Base-by-base conservation (phyloP, 768 basidiomycete species). In the Macrolepiota dolichaula region DNA sequence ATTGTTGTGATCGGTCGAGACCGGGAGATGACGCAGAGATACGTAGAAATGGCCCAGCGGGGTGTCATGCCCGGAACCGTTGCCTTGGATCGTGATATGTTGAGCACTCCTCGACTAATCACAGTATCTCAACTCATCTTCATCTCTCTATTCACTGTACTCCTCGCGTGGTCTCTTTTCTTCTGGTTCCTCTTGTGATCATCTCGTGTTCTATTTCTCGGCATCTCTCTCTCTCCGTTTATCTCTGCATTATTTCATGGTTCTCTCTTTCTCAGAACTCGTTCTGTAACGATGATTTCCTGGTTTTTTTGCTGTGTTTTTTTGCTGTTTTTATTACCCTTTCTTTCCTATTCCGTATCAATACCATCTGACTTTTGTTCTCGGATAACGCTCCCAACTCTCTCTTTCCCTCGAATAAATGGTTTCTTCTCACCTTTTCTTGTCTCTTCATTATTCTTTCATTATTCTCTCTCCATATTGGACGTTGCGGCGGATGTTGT, bases 11-110 rank as follows among this genome's bases (percentile, higher is more conserved):
- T 61, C 25, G 59, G 52, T 11, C 52, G 51, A 19, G 47, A 49
- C 22, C 42, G 1, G 10, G 52, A 40, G 6, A 49, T 55, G 52
- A 49, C 59, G 17, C 59, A 37, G 36, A 29, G 53, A 32, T 61
- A 61, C 13, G 59, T 55, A 25, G 59, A 61, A 32, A 49, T 61
- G 53, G 52, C 59, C 2, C 59, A 61, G 52, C 59, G 52, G 11
- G 53, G 59, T 22, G 35, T 55, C n/a, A 61, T 61, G 53, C 59
- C 59, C 11, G 59, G 53, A 2, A 55, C 52, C 7, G n/a, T 49
- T 5, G 29, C 52, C 12, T 4, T 27, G n/a, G 51, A 53, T n/a
- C 59, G 32, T 7, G 44, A 54, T 17, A 36, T 49, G 12, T 15
- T 47, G 22, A 37, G 35, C 22, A 32, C 47, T 24, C 59, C 59